Conservation (phyloP, 306 rosid genomes). For the Astragalus glycyphyllos region DNA sequence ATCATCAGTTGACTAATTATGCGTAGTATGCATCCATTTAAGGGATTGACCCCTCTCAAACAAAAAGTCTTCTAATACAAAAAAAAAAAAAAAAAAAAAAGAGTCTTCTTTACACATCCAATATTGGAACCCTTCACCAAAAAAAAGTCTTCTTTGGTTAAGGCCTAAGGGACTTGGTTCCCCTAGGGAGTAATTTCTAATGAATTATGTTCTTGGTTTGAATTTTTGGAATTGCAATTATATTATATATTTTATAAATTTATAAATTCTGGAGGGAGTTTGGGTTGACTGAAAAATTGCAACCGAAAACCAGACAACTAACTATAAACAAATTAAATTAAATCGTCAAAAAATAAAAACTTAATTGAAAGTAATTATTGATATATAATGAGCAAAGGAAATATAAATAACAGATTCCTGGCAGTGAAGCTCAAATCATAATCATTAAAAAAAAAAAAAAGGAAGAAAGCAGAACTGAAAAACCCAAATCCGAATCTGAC, state of each 20-base stretch:
- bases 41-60: no score
- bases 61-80: no score
- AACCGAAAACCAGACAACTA: constrained; percentile 1
- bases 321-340: background rate
- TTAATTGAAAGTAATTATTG: background rate
- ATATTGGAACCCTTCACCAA: no score
- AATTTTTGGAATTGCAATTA: background rate
- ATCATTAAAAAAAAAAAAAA: no score
- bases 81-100: no score
- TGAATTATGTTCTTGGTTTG: background rate
- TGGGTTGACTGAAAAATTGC: background rate
- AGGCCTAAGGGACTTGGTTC: no score
- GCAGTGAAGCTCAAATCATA: constrained; percentile 14
- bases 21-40: no score
- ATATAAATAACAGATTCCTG: background rate
- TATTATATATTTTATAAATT: no score
- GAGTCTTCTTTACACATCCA: no score
- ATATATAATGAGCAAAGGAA: background rate
- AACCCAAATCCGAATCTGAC: constrained; percentile 38
- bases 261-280: background rate
- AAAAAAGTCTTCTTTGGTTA: no score
- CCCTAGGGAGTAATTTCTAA: background rate
- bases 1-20: no score
- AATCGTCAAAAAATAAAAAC: no score
- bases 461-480: constrained; percentile 20